Conservation (phyloP, 805 yeast species). For the Wickerhamiella occidentalis region DNA sequence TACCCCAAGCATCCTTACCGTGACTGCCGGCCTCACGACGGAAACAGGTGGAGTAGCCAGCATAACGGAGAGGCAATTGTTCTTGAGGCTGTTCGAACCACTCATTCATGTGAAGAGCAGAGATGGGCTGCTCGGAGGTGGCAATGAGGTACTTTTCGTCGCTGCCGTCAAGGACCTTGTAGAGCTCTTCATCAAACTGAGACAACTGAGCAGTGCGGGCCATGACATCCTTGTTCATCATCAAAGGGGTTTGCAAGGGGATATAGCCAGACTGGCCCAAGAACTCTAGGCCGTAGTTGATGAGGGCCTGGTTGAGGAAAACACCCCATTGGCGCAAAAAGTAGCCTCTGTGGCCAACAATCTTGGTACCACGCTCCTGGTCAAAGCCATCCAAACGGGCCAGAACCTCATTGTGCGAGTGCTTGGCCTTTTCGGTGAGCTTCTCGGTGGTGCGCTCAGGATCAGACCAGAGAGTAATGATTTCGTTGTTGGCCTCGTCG, state of each 20-base stretch:
- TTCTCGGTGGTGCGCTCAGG: constrained; percentile 50
- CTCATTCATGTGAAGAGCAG: constrained; percentile 93
- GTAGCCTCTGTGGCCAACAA: constrained; percentile 97
- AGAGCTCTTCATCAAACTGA: constrained; percentile 94
- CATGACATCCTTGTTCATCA: constrained; percentile 99
- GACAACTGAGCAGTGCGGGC: constrained; percentile 98
- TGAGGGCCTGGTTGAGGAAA: constrained; percentile 92
- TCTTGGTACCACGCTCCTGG: constrained; percentile 96
- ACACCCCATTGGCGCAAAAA: constrained; percentile 93
- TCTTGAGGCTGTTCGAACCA: constrained; percentile 97
- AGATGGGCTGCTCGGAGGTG: constrained; percentile 97
- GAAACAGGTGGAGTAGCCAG: constrained; percentile 97
- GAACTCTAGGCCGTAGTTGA: constrained; percentile 86
- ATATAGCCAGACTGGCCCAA: constrained; percentile 66
- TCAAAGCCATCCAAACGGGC: constrained; percentile 94
- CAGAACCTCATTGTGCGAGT: constrained; percentile 92
- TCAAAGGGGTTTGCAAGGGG: constrained; percentile 96
- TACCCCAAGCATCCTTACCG: constrained; percentile 99
- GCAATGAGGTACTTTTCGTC: constrained; percentile 97
- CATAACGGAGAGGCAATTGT: constrained; percentile 92
- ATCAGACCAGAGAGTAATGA: constrained; percentile 82
- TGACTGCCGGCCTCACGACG: constrained; percentile 99
- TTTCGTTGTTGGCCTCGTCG: constrained; percentile 83
- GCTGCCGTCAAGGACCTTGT: constrained; percentile 92
- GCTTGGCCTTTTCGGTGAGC: constrained; percentile 54